A percentile compares a stretch with the other conserved stretches of the same genome.
Evolutionary conservation across 2,329 filamentous ascomycete genomes (phyloP).

Genomic region (Trichophyton mentagrophytes): DNA sequence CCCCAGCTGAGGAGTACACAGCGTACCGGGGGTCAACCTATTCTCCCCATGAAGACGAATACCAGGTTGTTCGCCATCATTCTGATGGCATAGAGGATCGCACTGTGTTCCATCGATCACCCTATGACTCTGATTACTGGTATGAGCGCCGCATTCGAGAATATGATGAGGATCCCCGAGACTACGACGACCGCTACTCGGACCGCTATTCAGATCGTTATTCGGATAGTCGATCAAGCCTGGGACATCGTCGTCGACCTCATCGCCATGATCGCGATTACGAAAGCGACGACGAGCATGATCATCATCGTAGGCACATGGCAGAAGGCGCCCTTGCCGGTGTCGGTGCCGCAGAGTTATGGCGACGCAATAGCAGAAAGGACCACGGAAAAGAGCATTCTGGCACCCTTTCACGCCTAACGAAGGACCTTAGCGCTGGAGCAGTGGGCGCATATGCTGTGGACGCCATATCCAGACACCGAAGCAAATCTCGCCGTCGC

Average conservation of each 20-base stretch:
- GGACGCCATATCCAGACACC: slow-evolving; percentile 42
- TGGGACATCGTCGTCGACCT: slow-evolving; percentile 36
- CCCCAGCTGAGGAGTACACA: slow-evolving; percentile 17
- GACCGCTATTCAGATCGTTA: slow-evolving; percentile 29
- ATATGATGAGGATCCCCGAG: slow-evolving; percentile 37
- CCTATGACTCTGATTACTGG: slow-evolving; percentile 48
- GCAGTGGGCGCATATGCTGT: slow-evolving; percentile 50
- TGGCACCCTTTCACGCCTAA: slow-evolving; percentile 36
- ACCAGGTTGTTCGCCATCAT: slow-evolving; percentile 45
- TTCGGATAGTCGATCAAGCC: slow-evolving; percentile 24
- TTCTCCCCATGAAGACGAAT: slow-evolving; percentile 41
- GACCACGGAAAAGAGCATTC: slow-evolving; percentile 39
- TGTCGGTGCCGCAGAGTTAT: slow-evolving; percentile 47
- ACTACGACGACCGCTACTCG: slow-evolving; percentile 32
- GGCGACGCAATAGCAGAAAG: slow-evolving; percentile 45
- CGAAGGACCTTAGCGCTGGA: slow-evolving; percentile 45
- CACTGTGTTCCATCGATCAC: slow-evolving; percentile 32
- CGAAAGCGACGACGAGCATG: slow-evolving; percentile 47
- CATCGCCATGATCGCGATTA: slow-evolving; percentile 30
- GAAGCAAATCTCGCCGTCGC: slow-evolving; percentile 21
- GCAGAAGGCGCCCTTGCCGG: slow-evolving; percentile 51
- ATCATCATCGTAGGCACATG: slow-evolving; percentile 43
- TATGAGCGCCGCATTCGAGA: slow-evolving; percentile 47
- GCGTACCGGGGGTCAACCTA: slow-evolving; percentile 40
- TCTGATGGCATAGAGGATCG: slow-evolving; percentile 41